These are phyloP conservation scores for Agroathelia rolfsii DNA, from an alignment of 1,284 basidiomycete genomes.

Conservation along the genomic window DNA sequence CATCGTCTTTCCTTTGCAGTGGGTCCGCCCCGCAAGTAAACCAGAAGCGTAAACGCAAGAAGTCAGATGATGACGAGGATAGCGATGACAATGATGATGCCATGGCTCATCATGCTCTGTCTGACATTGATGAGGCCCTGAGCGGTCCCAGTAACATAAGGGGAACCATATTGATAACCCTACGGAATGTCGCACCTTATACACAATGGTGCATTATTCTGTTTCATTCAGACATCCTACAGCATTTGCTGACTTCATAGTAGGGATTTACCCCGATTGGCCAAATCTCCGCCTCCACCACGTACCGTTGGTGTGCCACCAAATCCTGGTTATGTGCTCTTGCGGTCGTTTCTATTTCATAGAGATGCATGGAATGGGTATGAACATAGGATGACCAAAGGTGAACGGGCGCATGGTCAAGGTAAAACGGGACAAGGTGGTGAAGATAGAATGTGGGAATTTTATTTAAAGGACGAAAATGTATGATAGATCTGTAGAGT, in stretches of 20 bases:
- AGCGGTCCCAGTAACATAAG: too few relatives aligned
- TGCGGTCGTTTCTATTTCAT: constrained; percentile 80
- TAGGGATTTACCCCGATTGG: constrained; percentile 74
- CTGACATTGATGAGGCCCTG: constrained; percentile 8
- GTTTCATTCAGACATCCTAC: constrained; percentile 1
- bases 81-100: constrained; percentile 19
- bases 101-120: constrained; percentile 9
- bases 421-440: constrained; percentile 63
- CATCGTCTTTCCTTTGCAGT: constrained; percentile 48
- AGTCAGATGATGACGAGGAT: constrained; percentile 23
- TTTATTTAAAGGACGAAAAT: constrained; percentile 36
- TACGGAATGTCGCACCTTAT: constrained; percentile 84
- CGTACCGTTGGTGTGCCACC: constrained; percentile 29
- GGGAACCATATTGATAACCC: constrained; percentile 76
- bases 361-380: constrained; percentile 74
- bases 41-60: constrained; percentile 33
- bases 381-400: constrained; percentile 87
- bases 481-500: too few relatives aligned
- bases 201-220: constrained; percentile 57
- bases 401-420: constrained; percentile 54
- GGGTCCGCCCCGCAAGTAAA: constrained; percentile 45
- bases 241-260: constrained; percentile 10
- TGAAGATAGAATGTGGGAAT: constrained; percentile 74
- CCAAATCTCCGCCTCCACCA: constrained; percentile 59
- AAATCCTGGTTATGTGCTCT: constrained; percentile 63